A percentile compares a stretch with the other conserved stretches of the same genome.
These are phyloP conservation scores for Ophiostoma angusticollis DNA, from an alignment of 2,329 filamentous ascomycete genomes.

Conservation along the genomic window DNA sequence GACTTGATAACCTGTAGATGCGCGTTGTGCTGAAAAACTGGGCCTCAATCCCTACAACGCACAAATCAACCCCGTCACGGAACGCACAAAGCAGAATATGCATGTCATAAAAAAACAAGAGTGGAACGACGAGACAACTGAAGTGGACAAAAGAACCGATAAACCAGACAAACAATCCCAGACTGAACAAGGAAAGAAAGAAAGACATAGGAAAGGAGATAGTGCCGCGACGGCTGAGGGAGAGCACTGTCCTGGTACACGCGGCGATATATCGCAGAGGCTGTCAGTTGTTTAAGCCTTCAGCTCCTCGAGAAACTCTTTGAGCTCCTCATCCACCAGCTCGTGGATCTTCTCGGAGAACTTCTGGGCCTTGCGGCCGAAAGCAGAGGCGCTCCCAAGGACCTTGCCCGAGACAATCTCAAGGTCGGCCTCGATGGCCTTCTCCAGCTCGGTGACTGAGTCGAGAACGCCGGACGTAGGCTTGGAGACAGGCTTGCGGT, in stretches of 20 bases:
- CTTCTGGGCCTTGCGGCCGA: slow-evolving; percentile 46
- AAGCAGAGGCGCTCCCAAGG: slow-evolving; percentile 37
- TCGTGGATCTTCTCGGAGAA: slow-evolving; percentile 51
- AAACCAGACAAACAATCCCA: slow-evolving; percentile 3
- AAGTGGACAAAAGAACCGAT: not conserved
- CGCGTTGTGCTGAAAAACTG: not conserved
- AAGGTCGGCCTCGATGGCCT: slow-evolving; percentile 48
- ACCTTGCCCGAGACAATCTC: slow-evolving; percentile 45
- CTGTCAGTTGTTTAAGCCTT: slow-evolving; percentile 19
- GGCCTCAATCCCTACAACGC: slow-evolving; percentile 5
- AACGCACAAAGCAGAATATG: slow-evolving; percentile 3
- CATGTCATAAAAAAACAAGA: slow-evolving; percentile 3
- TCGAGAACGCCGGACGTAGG: slow-evolving; percentile 24
- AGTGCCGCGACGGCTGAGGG: no score
- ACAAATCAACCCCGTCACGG: not conserved
- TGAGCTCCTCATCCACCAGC: slow-evolving; percentile 47
- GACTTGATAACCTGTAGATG: not conserved
- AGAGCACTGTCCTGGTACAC: no score
- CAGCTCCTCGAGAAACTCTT: slow-evolving; percentile 45
- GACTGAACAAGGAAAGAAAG: slow-evolving; percentile 2
- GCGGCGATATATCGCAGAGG: no score
- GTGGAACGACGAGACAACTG: not conserved
- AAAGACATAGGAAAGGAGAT: slow-evolving; percentile 8
- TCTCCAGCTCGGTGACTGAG: slow-evolving; percentile 46
- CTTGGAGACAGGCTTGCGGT: slow-evolving; percentile 25